Percentiles rank a stretch among this genome's conserved stretches.
Evolutionary conservation across 495 filamentous ascomycete species (phyloP).

Genomic region (Sphaerosporella brunnea): DNA sequence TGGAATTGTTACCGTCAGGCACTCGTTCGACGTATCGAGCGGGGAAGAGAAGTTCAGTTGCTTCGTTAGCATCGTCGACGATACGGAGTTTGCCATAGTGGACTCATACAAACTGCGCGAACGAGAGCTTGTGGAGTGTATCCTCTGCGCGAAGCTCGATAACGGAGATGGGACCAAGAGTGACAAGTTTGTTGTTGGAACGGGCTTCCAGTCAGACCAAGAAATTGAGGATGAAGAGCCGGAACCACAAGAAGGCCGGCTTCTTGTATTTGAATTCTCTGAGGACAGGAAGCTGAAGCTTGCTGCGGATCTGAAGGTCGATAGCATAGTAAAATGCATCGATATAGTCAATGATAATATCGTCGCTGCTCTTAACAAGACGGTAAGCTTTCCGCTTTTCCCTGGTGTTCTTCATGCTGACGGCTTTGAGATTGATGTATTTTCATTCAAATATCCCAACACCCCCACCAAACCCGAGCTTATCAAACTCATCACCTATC

Average conservation of each 20-base stretch:
- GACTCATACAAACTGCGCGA: constrained; percentile 37
- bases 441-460: constrained; percentile 26
- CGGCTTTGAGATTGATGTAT: constrained; percentile 28
- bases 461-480: constrained; percentile 33
- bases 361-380: constrained; percentile 71
- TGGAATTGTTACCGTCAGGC: constrained; percentile 66
- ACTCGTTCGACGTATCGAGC: constrained; percentile 32
- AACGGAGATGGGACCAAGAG: constrained; percentile 41
- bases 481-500: constrained; percentile 51
- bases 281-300: constrained; percentile 50
- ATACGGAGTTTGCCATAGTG: constrained; percentile 38
- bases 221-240: constrained; percentile 20
- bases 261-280: constrained; percentile 70
- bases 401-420: background rate
- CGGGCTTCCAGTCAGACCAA: constrained; percentile 49
- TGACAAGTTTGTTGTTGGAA: constrained; percentile 80
- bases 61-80: constrained; percentile 34
- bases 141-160: constrained; percentile 58
- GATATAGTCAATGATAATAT: constrained; percentile 59
- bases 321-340: constrained; percentile 61
- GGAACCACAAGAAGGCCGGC: constrained; percentile 46
- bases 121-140: constrained; percentile 68
- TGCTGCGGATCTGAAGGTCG: constrained; percentile 43
- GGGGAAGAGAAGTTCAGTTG: constrained; percentile 33
- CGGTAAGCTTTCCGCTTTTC: constrained; percentile 34